A percentile compares a stretch with the other conserved stretches of the same genome.
Conservation (phyloP, 768 basidiomycete genomes). For the Leccinellum luteum region DNA sequence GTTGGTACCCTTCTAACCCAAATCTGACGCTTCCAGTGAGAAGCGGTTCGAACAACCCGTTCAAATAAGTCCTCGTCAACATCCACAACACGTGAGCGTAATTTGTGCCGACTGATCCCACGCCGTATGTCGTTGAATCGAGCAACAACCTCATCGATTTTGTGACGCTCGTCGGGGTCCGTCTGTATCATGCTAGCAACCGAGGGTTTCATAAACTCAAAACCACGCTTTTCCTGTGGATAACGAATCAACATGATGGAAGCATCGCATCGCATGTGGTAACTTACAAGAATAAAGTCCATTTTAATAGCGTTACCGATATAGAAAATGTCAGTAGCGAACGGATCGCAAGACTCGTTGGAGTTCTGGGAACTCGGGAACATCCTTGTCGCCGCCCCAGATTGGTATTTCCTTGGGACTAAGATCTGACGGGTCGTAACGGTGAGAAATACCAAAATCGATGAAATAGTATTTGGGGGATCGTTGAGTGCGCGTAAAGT, state of each 20-base stretch:
- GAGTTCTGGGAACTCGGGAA: conserved; percentile 33
- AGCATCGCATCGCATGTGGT: not conserved
- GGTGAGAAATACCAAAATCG: too few relatives aligned
- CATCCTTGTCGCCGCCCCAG: too few relatives aligned
- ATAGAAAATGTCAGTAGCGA: conserved; percentile 44
- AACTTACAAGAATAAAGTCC: conserved; percentile 34
- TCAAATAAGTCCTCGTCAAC: conserved; percentile 13
- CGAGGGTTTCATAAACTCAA: conserved; percentile 25
- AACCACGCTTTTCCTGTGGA: conserved; percentile 4
- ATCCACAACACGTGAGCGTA: conserved; percentile 30
- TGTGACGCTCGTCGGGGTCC: conserved; percentile 21
- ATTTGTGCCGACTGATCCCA: conserved; percentile 8
- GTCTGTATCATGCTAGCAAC: conserved; percentile 20
- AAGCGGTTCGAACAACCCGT: conserved; percentile 2
- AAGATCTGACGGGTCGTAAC: too few relatives aligned
- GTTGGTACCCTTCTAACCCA: conserved; percentile 7
- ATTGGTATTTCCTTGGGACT: too few relatives aligned
- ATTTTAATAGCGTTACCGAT: conserved; percentile 37
- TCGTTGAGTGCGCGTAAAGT: too few relatives aligned
- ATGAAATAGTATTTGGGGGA: too few relatives aligned
- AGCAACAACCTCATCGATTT: conserved; percentile 18
- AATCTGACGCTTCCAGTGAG: conserved; percentile 27
- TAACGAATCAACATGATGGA: not conserved
- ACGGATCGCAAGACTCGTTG: conserved; percentile 33
- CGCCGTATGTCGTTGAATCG: conserved; percentile 16